Evolutionary conservation across 2,329 filamentous ascomycete species (phyloP).

Genomic region (Trichoderma sp.): DNA sequence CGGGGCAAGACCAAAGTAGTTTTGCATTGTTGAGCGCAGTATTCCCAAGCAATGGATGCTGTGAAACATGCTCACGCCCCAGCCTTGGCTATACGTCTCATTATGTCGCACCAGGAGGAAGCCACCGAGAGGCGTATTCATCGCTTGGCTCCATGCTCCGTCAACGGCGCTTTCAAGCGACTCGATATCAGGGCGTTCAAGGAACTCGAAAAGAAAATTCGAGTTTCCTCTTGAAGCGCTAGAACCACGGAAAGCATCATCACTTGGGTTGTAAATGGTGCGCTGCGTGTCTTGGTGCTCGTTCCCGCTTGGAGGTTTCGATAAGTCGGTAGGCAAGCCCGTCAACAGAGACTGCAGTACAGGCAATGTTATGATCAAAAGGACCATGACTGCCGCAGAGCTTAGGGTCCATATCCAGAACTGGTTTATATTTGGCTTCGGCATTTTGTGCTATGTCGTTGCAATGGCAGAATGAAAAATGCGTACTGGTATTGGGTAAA

Average conservation of each 20-base stretch:
- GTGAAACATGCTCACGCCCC: background rate
- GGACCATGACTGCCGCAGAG: background rate
- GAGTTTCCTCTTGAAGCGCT: background rate
- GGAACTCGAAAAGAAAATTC: background rate
- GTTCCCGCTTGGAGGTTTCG: no score
- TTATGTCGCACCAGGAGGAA: constrained; percentile 6
- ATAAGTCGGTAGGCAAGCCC: background rate
- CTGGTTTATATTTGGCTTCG: background rate
- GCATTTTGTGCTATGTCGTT: background rate
- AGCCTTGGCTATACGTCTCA: background rate
- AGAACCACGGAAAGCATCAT: background rate
- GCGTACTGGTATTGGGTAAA: background rate
- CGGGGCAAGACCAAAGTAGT: background rate
- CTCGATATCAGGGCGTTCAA: constrained; percentile 2
- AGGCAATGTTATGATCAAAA: background rate
- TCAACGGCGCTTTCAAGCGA: constrained; percentile 4
- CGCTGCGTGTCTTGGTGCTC: background rate
- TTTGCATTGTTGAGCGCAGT: background rate
- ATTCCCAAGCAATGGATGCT: background rate
- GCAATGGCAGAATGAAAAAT: background rate
- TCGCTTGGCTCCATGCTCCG: background rate
- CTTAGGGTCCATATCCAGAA: background rate
- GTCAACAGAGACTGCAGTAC: background rate
- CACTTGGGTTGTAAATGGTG: background rate
- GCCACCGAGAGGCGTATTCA: constrained; percentile 5